These are phyloP conservation scores for Leishmania martiniquensis DNA, from an alignment of 208 protist species.

Conservation along the genomic window DNA sequence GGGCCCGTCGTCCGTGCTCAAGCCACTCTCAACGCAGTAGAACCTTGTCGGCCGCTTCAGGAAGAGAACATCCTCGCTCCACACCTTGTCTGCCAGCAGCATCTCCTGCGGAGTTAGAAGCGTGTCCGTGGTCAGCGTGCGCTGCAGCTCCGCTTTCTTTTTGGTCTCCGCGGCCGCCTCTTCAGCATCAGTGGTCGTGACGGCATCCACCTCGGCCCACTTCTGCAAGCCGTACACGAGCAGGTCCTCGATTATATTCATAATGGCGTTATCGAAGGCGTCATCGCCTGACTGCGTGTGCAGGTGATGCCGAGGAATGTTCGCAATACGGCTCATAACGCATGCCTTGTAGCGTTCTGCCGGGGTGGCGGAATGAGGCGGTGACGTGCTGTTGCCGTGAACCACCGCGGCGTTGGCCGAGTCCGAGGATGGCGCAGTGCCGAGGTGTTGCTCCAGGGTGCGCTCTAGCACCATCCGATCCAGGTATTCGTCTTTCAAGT, in stretches of 20 bases:
- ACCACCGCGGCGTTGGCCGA: not conserved
- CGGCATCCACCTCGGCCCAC: slow-evolving; percentile 22
- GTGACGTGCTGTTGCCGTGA: not conserved
- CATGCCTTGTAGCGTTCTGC: slow-evolving; percentile 29
- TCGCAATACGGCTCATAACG: slow-evolving; percentile 31
- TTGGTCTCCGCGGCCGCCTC: slow-evolving; percentile 14
- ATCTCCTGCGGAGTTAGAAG: slow-evolving; percentile 55
- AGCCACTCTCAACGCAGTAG: slow-evolving; percentile 60
- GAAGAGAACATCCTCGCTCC: slow-evolving; percentile 64
- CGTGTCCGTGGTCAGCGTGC: slow-evolving; percentile 26
- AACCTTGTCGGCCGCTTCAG: slow-evolving; percentile 80
- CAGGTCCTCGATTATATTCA: slow-evolving; percentile 74
- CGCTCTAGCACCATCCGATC: slow-evolving; percentile 82
- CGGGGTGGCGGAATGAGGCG: not conserved
- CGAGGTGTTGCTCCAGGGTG: slow-evolving; percentile 27
- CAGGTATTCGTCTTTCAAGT: slow-evolving; percentile 89
- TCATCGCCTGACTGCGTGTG: slow-evolving; percentile 70
- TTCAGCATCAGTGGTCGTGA: slow-evolving; percentile 4
- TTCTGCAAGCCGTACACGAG: slow-evolving; percentile 41
- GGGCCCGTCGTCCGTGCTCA: slow-evolving; percentile 49
- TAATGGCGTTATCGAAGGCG: slow-evolving; percentile 73
- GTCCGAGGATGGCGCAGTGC: slow-evolving; percentile 8
- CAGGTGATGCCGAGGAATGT: slow-evolving; percentile 39
- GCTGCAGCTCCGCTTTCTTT: slow-evolving; percentile 6
- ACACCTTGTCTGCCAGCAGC: slow-evolving; percentile 67